A percentile compares a stretch with the other conserved stretches of the same genome.
These are phyloP conservation scores for Paracamarosporium sp. DNA, from an alignment of 2,329 filamentous ascomycete genomes.

Conservation along the genomic window DNA sequence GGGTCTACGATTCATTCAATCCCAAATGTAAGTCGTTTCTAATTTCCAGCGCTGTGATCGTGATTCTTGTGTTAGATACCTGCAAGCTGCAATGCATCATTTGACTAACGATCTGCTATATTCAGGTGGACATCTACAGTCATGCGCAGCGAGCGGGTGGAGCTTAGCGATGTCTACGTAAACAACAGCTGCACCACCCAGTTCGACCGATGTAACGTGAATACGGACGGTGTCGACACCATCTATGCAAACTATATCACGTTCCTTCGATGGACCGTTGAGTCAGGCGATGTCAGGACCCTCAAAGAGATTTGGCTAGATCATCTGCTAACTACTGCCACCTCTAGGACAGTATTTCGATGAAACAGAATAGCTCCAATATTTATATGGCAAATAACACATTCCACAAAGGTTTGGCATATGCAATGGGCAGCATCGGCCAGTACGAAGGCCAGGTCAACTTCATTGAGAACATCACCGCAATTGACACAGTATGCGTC, in stretches of 20 bases:
- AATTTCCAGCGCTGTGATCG: not conserved
- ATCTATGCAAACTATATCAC: constrained; percentile 60
- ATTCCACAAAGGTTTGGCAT: constrained; percentile 58
- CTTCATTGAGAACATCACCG: constrained; percentile 57
- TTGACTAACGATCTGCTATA: not conserved
- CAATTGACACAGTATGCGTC: constrained; percentile 53
- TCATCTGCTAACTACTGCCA: not conserved
- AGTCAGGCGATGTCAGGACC: constrained; percentile 11
- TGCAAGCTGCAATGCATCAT: not conserved
- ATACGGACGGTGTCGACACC: constrained; percentile 60
- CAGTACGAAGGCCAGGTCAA: constrained; percentile 58
- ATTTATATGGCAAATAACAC: constrained; percentile 58
- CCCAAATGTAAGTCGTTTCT: constrained; percentile 54
- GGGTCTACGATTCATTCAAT: constrained; percentile 59
- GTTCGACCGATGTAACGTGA: constrained; percentile 9
- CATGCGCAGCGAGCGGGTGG: constrained; percentile 54
- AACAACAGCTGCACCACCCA: constrained; percentile 48
- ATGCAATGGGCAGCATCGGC: constrained; percentile 65
- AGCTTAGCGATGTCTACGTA: constrained; percentile 59
- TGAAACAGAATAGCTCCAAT: constrained; percentile 64
- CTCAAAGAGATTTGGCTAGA: not conserved
- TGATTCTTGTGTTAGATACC: too few species aligned
- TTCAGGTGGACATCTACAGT: constrained; percentile 59
- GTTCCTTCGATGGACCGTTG: constrained; percentile 16
- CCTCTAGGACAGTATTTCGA: constrained; percentile 50